Evolutionary conservation across 495 filamentous ascomycete genomes (phyloP).

Genomic region (Aspergillus panamensis): DNA sequence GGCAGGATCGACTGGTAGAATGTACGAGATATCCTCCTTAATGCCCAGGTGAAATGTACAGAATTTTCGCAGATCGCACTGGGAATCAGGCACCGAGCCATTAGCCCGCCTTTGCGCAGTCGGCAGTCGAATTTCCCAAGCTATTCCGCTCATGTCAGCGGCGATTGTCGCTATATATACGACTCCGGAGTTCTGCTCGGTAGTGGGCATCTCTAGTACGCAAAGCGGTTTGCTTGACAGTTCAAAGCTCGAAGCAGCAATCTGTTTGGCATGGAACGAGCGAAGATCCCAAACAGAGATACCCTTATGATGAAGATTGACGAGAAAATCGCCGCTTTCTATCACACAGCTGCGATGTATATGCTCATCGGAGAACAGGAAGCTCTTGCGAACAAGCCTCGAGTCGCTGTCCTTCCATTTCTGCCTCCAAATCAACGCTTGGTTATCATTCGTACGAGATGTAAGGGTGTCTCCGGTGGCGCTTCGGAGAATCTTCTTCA

Average conservation of each 20-base stretch:
- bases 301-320: slow-evolving; percentile 73
- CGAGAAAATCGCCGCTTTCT: slow-evolving; percentile 68
- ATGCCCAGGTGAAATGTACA: slow-evolving; percentile 68
- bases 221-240: slow-evolving; percentile 74
- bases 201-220: slow-evolving; percentile 70
- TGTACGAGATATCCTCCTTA: slow-evolving; percentile 72
- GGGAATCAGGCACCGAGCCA: slow-evolving; percentile 20
- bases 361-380: slow-evolving; percentile 65
- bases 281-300: slow-evolving; percentile 82
- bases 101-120: slow-evolving; percentile 21
- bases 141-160: slow-evolving; percentile 77
- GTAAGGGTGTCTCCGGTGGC: slow-evolving; percentile 74
- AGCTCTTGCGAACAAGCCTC: slow-evolving; percentile 62
- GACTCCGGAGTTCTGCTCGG: slow-evolving; percentile 43
- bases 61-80: slow-evolving; percentile 58
- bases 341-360: slow-evolving; percentile 81
- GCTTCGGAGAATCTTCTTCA: slow-evolving; percentile 83
- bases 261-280: slow-evolving; percentile 47
- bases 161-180: slow-evolving; percentile 77
- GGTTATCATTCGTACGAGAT: slow-evolving; percentile 73
- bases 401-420: slow-evolving; percentile 39
- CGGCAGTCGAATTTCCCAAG: slow-evolving; percentile 70
- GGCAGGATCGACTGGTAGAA: slow-evolving; percentile 87
- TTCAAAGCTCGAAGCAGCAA: slow-evolving; percentile 58
- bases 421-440: slow-evolving; percentile 84